These are phyloP conservation scores for Diaporthe capsici DNA, from an alignment of 2,329 filamentous ascomycete genomes.

Conservation along the genomic window DNA sequence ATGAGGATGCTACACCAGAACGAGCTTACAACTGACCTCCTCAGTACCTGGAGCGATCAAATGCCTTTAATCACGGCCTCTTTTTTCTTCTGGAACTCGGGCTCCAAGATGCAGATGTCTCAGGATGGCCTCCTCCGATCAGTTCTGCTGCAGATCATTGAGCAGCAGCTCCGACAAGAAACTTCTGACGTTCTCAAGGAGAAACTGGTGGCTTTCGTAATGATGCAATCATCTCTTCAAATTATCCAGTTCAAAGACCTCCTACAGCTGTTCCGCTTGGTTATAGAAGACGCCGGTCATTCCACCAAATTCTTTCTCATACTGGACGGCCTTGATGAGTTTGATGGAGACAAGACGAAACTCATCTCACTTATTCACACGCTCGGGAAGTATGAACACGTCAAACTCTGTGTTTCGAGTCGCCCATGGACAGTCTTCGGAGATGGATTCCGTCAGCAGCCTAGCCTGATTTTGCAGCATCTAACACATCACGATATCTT, in stretches of 20 bases:
- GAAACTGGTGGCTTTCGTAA: neutral
- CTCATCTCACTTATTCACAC: neutral
- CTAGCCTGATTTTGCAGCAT: neutral
- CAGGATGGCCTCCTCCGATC: neutral
- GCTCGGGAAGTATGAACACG: neutral
- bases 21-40: neutral
- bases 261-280: neutral
- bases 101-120: neutral
- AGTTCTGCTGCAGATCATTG: neutral
- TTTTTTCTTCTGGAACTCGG: neutral
- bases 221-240: neutral
- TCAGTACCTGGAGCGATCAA: neutral
- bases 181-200: neutral
- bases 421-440: neutral
- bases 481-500: neutral
- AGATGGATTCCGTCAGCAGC: neutral
- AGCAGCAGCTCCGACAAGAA: neutral
- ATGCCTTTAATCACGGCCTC: neutral
- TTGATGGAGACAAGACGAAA: neutral
- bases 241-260: neutral
- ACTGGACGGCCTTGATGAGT: neutral
- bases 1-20: neutral
- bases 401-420: neutral
- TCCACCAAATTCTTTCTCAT: neutral
- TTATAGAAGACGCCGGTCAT: neutral